Evolutionary conservation across 441 rosid species (phyloP), one percentile per base, ranked within the genome.

Genomic region (Capsella rubella): DNA sequence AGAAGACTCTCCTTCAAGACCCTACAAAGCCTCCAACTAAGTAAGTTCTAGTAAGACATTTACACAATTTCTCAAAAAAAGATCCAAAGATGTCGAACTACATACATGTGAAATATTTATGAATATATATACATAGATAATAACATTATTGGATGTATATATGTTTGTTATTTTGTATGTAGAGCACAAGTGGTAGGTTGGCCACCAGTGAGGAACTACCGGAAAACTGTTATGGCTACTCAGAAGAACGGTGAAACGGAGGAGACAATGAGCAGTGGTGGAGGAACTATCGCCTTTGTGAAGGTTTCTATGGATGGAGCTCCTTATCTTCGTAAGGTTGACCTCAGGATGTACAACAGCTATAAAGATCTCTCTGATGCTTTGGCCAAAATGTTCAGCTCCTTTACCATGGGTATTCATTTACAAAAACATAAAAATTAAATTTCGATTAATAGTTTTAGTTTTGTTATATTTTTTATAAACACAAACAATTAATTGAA

Each of bases 281-380:
- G 66, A 56, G 77, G 66, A 35, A 61, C 56, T 37, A 92, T 80
- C 15, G 95, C 90, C 32, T 91, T 88, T 54, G 94, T 93, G 71
- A 93, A 93, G 89, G 98, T 93, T 18, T 75, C 79, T 83, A 93
- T 93, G 89, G 97, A 91, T 40, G 97, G 98, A 42, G 98, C 98
- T 27, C 98, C 97, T 18, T 93, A 91, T 73, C 91, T 91, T 37
- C 90, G 98, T 21, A 93, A 93, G 84, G 96, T 93, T 45, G 97
- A 93, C 82, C 85, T 93, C 78, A 93, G 83, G 89, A 86, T 85
- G 86, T 88, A 91, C 85, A 82, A 75, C 59, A 91, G 97, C 84
- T 93, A 93, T 82, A 85, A 87, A 69, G 82, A 93, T 71, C 85
- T 93, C 6, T 93, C 96, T 70, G 89, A 89, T 76, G 90, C 96